These are phyloP conservation scores for Crithidia acanthocephali DNA, from an alignment of 208 protist species.

Conservation along the genomic window DNA sequence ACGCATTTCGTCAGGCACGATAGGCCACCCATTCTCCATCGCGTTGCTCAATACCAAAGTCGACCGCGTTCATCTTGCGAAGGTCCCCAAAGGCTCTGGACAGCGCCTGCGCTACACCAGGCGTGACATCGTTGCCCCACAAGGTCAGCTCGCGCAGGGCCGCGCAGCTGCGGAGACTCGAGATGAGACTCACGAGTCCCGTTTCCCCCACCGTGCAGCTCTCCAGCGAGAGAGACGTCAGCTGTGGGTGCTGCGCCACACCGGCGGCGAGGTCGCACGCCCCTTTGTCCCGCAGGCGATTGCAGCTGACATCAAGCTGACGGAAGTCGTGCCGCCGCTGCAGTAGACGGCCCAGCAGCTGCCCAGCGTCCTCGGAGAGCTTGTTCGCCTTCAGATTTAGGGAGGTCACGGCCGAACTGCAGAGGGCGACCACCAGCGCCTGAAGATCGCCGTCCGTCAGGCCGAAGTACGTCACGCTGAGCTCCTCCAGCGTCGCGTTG, in stretches of 20 bases:
- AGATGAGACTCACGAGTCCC: conserved; percentile 54
- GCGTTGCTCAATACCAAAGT: conserved; percentile 54
- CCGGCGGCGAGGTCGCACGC: conserved; percentile 42
- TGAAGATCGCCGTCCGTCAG: conserved; percentile 55
- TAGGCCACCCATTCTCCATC: conserved; percentile 33
- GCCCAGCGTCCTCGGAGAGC: conserved; percentile 66
- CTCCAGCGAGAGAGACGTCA: conserved; percentile 44
- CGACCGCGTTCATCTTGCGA: conserved; percentile 41
- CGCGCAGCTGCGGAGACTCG: conserved; percentile 37
- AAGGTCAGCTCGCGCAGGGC: conserved; percentile 47
- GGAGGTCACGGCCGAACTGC: conserved; percentile 39
- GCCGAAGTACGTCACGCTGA: conserved; percentile 59
- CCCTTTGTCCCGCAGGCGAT: conserved; percentile 70
- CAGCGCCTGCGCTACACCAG: conserved; percentile 38
- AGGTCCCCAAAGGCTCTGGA: conserved; percentile 52
- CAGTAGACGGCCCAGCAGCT: conserved; percentile 57
- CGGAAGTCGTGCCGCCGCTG: conserved; percentile 60
- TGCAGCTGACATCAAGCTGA: conserved; percentile 59
- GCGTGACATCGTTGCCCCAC: conserved; percentile 80
- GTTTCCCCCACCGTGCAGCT: conserved; percentile 65
- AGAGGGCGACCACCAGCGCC: conserved; percentile 55
- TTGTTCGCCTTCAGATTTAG: conserved; percentile 71
- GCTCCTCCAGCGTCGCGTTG: conserved; percentile 53
- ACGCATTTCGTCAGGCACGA: conserved; percentile 7
- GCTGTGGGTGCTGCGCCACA: conserved; percentile 44